Evolutionary conservation across 2,329 filamentous ascomycete species (phyloP).

Genomic region (Thielaviopsis euricoi): DNA sequence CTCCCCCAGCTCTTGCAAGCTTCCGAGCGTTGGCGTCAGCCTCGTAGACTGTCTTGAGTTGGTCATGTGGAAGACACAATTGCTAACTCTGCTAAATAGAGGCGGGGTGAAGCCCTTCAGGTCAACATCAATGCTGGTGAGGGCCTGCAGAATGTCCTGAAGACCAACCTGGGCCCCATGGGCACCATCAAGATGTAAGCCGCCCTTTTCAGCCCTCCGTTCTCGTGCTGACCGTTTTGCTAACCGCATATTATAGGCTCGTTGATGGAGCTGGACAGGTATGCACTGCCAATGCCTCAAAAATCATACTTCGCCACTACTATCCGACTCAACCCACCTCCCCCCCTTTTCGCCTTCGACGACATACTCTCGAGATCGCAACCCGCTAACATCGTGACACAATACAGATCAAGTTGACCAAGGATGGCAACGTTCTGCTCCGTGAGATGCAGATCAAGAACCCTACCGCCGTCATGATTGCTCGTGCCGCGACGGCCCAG

Average conservation of each 20-base stretch:
- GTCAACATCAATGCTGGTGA: constrained; percentile 97
- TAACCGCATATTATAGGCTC: constrained; percentile 28
- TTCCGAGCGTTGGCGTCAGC: not conserved
- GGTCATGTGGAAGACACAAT: not conserved
- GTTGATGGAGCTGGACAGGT: constrained; percentile 55
- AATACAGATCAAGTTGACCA: constrained; percentile 88
- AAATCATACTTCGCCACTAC: constrained; percentile 15
- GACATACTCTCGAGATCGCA: constrained; percentile 15
- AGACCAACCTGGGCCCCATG: constrained; percentile 85
- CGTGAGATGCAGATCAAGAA: constrained; percentile 91
- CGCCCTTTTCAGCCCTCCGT: not conserved
- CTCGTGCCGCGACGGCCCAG: constrained; percentile 79
- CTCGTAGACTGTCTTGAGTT: not conserved
- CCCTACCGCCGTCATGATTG: constrained; percentile 80
- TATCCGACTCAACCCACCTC: not conserved
- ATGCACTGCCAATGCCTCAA: constrained; percentile 18
- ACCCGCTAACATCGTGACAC: not conserved
- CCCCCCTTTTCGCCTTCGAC: not conserved
- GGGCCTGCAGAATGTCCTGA: constrained; percentile 83
- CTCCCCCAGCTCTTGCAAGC: not conserved
- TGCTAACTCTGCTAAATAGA: constrained; percentile 32
- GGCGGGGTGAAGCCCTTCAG: constrained; percentile 87
- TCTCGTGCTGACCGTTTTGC: not conserved
- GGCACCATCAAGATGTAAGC: constrained; percentile 88
- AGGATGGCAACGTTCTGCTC: constrained; percentile 82